phyloP scores from a whole-genome alignment of 2,329 filamentous ascomycete species.

The Stemphylium lycopersici region DNA sequence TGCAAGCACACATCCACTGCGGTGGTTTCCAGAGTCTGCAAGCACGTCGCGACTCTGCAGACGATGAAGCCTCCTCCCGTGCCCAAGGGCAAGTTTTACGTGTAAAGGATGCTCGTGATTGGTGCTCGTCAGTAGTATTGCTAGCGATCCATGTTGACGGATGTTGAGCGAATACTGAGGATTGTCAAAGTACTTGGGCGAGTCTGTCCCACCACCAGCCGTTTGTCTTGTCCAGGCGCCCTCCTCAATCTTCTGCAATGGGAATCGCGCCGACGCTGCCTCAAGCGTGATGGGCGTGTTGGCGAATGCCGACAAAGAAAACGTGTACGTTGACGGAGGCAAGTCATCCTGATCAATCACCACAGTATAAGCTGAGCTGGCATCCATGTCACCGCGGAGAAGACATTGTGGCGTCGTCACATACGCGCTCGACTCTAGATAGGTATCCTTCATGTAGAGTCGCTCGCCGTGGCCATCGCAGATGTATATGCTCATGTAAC shows the following conservation, averaged over 20 bases:
- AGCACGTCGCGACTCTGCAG: constrained; percentile 79
- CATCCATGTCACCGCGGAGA: constrained; percentile 70
- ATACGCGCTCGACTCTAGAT: constrained; percentile 78
- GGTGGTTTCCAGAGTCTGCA: constrained; percentile 85
- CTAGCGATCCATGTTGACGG: constrained; percentile 64
- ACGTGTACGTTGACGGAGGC: constrained; percentile 75
- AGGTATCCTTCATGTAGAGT: constrained; percentile 75
- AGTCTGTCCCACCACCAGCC: constrained; percentile 83
- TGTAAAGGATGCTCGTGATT: constrained; percentile 75
- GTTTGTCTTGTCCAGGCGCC: constrained; percentile 79
- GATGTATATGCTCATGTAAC: constrained; percentile 86
- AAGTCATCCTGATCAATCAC: constrained; percentile 82
- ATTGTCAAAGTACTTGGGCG: constrained; percentile 78
- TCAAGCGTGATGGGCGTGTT: constrained; percentile 65
- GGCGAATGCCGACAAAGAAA: constrained; percentile 85
- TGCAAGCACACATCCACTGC: constrained; percentile 75
- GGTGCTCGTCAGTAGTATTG: constrained; percentile 74
- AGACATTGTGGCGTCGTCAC: constrained; percentile 94
- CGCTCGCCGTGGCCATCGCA: constrained; percentile 74
- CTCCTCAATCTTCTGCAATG: constrained; percentile 62
- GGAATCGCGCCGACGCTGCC: constrained; percentile 66
- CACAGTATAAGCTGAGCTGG: constrained; percentile 61
- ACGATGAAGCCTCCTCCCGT: constrained; percentile 71
- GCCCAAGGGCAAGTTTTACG: constrained; percentile 80
- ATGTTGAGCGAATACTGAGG: constrained; percentile 80